Evolutionary conservation across 495 filamentous ascomycete genomes (phyloP).

Genomic region (Tuber brumale): DNA sequence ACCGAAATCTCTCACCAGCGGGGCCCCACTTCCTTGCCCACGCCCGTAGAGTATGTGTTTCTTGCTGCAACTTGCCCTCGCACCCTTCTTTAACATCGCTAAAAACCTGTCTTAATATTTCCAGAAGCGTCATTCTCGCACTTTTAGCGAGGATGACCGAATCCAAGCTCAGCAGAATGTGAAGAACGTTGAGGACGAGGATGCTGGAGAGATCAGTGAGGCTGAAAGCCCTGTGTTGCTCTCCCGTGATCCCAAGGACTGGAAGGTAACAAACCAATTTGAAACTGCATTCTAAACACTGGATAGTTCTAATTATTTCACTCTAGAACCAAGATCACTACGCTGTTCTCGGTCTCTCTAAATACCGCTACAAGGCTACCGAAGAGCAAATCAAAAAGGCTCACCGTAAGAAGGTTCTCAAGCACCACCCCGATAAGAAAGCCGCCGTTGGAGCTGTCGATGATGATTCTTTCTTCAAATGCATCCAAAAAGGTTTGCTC

Average conservation of each 20-base stretch:
- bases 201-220: constrained; percentile 84
- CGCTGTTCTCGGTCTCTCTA: constrained; percentile 85
- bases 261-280: constrained; percentile 64
- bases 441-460: constrained; percentile 79
- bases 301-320: constrained; percentile 39
- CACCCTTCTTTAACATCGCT: constrained; percentile 20
- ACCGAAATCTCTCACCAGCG: constrained; percentile 69
- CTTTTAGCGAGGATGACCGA: constrained; percentile 96
- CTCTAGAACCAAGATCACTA: constrained; percentile 90
- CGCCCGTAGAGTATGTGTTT: constrained; percentile 67
- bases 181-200: constrained; percentile 91
- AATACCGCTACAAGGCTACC: constrained; percentile 84
- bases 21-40: constrained; percentile 97
- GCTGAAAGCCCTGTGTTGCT: constrained; percentile 86
- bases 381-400: constrained; percentile 98
- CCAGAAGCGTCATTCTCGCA: constrained; percentile 84
- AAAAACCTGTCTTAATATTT: constrained; percentile 29
- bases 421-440: constrained; percentile 98
- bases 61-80: constrained; percentile 20
- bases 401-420: constrained; percentile 98
- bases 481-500: constrained; percentile 77
- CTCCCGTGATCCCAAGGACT: constrained; percentile 90
- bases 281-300: neutral
- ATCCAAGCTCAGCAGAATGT: constrained; percentile 90
- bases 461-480: constrained; percentile 99